Percentiles rank a stretch among this genome's conserved stretches.
Conservation (phyloP, 2,329 filamentous ascomycete species). For the Colletotrichum chlorophyti region DNA sequence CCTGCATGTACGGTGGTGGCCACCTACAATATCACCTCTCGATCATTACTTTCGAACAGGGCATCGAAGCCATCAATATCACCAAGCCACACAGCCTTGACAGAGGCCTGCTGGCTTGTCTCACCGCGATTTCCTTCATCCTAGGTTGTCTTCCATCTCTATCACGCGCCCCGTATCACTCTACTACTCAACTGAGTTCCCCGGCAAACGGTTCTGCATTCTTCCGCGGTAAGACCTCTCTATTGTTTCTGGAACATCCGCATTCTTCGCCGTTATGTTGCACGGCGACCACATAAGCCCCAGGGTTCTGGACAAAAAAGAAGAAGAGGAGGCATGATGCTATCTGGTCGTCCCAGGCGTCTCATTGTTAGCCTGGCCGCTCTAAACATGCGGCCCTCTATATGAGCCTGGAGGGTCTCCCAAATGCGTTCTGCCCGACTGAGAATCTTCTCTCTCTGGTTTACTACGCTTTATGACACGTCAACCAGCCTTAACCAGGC, state of each 20-base stretch:
- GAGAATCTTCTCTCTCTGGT: not conserved
- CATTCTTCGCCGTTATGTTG: conserved; percentile 26
- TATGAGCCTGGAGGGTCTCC: conserved; percentile 2
- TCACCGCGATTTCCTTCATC: conserved; percentile 5
- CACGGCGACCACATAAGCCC: conserved; percentile 18
- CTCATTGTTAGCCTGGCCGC: not conserved
- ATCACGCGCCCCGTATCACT: not conserved
- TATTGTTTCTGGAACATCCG: conserved; percentile 23
- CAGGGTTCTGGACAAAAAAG: conserved; percentile 1
- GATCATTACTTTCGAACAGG: not conserved
- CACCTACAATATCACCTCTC: not conserved
- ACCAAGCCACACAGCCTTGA: conserved; percentile 3
- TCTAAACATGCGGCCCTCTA: conserved; percentile 1
- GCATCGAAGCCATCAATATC: not conserved
- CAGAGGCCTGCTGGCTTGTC: not conserved
- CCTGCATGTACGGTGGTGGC: not conserved
- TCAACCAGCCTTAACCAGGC: not conserved
- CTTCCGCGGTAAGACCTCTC: conserved; percentile 24
- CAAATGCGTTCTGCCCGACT: not conserved
- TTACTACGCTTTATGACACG: not conserved
- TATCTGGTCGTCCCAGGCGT: not conserved
- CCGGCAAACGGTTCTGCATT: conserved; percentile 23
- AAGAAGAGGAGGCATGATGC: not conserved
- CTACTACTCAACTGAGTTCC: not conserved
- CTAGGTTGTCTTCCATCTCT: not conserved